These are phyloP conservation scores for Poteriospumella lacustris DNA, from an alignment of 108 stramenopile genomes.

Conservation along the genomic window DNA sequence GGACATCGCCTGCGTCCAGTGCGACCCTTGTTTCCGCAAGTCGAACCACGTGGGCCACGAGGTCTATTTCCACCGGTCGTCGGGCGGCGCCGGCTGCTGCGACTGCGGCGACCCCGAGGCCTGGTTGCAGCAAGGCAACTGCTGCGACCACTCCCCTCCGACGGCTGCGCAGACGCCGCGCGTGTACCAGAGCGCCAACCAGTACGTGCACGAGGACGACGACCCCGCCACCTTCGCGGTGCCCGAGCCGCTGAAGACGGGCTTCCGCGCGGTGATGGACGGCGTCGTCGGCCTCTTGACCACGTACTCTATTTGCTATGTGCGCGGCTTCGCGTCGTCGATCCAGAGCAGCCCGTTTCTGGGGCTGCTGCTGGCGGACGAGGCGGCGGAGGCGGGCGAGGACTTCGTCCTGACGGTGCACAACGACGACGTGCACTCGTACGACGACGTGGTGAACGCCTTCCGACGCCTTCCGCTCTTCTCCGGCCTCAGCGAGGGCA, in stretches of 20 bases:
- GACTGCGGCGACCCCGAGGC: slow-evolving; percentile 96
- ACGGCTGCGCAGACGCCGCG: slow-evolving; percentile 27
- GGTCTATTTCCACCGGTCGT: slow-evolving; percentile 87
- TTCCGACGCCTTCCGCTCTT: slow-evolving; percentile 38
- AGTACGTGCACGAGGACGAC: not conserved
- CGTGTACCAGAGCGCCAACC: slow-evolving; percentile 4
- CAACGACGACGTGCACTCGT: slow-evolving; percentile 95
- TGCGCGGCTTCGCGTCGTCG: not conserved
- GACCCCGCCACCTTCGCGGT: not conserved
- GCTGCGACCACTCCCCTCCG: slow-evolving; percentile 60
- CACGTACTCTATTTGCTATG: not conserved
- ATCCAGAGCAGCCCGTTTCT: not conserved
- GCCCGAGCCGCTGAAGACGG: not conserved
- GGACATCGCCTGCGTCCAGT: slow-evolving; percentile 92
- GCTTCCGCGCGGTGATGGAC: slow-evolving; percentile 11
- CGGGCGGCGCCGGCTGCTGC: slow-evolving; percentile 91
- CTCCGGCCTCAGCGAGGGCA: not conserved
- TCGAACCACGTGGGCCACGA: slow-evolving; percentile 89
- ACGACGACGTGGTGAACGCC: slow-evolving; percentile 81
- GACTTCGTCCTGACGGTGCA: slow-evolving; percentile 67
- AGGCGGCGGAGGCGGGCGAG: slow-evolving; percentile 27
- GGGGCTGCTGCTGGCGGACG: not conserved
- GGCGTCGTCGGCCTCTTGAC: not conserved
- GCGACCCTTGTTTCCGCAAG: slow-evolving; percentile 78
- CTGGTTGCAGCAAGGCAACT: slow-evolving; percentile 82